Percentiles rank a stretch among this genome's conserved stretches.
Conservation (phyloP, 495 filamentous ascomycete species). For the Astrocystis sublimbata region DNA sequence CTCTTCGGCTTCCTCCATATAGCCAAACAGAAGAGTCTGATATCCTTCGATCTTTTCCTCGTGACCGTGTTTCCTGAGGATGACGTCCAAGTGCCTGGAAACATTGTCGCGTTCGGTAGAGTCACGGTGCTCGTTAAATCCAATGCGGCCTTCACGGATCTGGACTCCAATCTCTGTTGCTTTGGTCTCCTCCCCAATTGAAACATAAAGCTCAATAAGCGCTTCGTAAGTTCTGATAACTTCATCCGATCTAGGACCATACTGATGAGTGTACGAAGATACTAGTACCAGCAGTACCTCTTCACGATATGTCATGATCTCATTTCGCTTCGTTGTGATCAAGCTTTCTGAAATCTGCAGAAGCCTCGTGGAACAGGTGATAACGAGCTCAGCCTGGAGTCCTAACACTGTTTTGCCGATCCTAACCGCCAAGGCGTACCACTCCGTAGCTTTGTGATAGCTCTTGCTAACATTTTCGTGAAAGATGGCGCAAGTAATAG, state of each 20-base stretch:
- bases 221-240: constrained; percentile 5
- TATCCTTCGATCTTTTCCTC: constrained; percentile 7
- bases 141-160: background rate
- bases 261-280: constrained; percentile 10
- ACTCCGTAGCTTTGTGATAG: background rate
- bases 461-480: background rate
- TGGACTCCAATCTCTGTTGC: constrained; percentile 8
- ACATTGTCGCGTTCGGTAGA: background rate
- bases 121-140: background rate
- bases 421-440: constrained; percentile 2
- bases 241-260: background rate
- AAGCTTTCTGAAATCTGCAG: constrained; percentile 9
- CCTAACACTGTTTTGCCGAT: constrained; percentile 11
- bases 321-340: constrained; percentile 1
- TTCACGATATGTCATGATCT: constrained; percentile 12
- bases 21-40: constrained; percentile 7
- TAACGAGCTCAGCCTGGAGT: constrained; percentile 1
- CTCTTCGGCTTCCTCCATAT: constrained; percentile 7
- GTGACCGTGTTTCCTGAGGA: constrained; percentile 11
- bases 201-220: constrained; percentile 1
- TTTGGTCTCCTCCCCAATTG: constrained; percentile 7
- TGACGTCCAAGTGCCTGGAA: constrained; percentile 3
- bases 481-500: background rate
- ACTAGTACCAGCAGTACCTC: constrained; percentile 2
- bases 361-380: constrained; percentile 6